Conservation (phyloP, 176 grass and related monocot species). For the Poa pratensis region DNA sequence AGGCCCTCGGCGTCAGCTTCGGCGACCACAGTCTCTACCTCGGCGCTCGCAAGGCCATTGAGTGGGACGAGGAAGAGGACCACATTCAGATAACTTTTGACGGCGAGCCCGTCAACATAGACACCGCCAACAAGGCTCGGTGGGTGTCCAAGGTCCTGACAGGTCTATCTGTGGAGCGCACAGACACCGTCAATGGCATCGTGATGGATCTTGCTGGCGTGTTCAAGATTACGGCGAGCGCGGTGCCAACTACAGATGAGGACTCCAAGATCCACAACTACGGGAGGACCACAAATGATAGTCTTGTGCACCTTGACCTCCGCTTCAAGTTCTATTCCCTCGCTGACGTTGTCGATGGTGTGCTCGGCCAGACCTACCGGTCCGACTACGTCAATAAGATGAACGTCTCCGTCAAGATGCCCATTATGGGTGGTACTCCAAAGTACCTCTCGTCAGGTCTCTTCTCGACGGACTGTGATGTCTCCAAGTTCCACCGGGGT, state of each 20-base stretch:
- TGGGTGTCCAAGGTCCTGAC: conserved; percentile 40
- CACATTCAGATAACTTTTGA: conserved; percentile 54
- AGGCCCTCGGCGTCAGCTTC: conserved; percentile 39
- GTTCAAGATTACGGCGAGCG: conserved; percentile 59
- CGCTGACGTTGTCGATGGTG: conserved; percentile 36
- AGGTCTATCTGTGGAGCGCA: conserved; percentile 29
- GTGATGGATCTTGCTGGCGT: conserved; percentile 47
- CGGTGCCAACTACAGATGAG: conserved; percentile 55
- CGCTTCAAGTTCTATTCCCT: conserved; percentile 65
- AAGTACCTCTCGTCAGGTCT: conserved; percentile 30
- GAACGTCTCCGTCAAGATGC: conserved; percentile 32
- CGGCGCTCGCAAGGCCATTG: conserved; percentile 40
- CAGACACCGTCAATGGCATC: conserved; percentile 36
- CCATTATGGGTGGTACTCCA: conserved; percentile 26
- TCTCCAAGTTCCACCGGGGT: conserved; percentile 2
- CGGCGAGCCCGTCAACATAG: conserved; percentile 42
- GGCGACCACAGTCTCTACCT: conserved; percentile 51
- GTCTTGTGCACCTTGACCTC: conserved; percentile 64
- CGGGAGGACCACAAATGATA: conserved; percentile 41
- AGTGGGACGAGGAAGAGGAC: conserved; percentile 63
- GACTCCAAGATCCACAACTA: conserved; percentile 62
- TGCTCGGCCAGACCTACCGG: conserved; percentile 45
- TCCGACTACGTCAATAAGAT: conserved; percentile 28
- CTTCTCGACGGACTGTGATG: conserved; percentile 31
- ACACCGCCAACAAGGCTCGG: conserved; percentile 11